Conservation (phyloP, 2,329 filamentous ascomycete genomes). For the Aspergillus luchuensis region DNA sequence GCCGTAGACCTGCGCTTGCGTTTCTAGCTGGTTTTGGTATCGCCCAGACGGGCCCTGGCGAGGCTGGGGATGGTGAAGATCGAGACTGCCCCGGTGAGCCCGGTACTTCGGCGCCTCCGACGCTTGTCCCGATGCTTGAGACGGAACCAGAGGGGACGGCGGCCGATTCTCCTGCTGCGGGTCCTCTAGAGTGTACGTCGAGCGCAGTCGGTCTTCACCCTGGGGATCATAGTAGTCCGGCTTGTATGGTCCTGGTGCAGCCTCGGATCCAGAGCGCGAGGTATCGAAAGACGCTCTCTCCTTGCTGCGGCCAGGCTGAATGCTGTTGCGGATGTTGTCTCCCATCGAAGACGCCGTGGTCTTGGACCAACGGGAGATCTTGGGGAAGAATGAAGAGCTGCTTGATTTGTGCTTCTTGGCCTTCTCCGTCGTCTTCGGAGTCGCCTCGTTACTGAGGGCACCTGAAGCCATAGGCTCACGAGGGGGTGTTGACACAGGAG, state of each 20-base stretch:
- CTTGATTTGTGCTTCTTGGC: constrained; percentile 86
- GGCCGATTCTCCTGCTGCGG: constrained; percentile 50
- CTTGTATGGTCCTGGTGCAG: constrained; percentile 64
- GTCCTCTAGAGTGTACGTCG: constrained; percentile 46
- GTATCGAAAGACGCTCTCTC: constrained; percentile 63
- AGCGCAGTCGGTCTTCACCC: constrained; percentile 49
- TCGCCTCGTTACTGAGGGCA: constrained; percentile 74
- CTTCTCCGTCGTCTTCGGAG: constrained; percentile 69
- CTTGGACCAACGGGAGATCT: constrained; percentile 96
- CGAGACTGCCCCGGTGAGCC: constrained; percentile 64
- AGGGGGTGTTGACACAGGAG: constrained; percentile 49
- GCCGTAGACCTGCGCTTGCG: constrained; percentile 58
- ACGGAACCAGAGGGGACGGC: constrained; percentile 64
- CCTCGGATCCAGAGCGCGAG: constrained; percentile 77
- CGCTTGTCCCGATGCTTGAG: constrained; percentile 55
- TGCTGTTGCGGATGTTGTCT: constrained; percentile 71
- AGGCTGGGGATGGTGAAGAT: constrained; percentile 66
- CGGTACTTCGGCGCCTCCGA: constrained; percentile 64
- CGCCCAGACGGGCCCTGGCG: constrained; percentile 63
- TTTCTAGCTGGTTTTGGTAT: constrained; percentile 63
- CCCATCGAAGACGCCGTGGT: constrained; percentile 88
- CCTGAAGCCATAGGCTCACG: constrained; percentile 44
- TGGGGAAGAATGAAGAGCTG: constrained; percentile 80
- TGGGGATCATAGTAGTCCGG: constrained; percentile 49
- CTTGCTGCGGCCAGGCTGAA: constrained; percentile 55